Evolutionary conservation across 2,329 filamentous ascomycete species (phyloP).

Genomic region (Diaporthe australafricana): DNA sequence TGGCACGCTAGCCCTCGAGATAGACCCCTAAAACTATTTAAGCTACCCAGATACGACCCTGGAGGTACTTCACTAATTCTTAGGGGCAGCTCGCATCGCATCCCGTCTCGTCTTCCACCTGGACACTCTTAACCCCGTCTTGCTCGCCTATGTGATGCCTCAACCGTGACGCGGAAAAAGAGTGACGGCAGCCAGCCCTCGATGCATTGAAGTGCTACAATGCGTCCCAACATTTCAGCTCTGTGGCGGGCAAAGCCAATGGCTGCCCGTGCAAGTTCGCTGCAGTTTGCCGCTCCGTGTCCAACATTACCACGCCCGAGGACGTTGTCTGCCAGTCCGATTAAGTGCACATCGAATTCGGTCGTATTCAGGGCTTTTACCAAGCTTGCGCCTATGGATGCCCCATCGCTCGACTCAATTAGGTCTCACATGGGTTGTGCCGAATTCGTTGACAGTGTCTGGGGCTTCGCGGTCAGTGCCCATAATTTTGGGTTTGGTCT

Average conservation of each 20-base stretch:
- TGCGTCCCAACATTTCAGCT: neutral
- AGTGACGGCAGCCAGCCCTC: neutral
- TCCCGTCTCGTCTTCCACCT: neutral
- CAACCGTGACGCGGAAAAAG: neutral
- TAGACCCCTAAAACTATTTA: too few relatives aligned
- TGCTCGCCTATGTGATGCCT: neutral
- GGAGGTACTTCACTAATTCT: neutral
- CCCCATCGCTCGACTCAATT: neutral
- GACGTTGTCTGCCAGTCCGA: neutral
- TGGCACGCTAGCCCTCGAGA: too few relatives aligned
- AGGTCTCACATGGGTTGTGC: neutral
- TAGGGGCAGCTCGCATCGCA: too few relatives aligned
- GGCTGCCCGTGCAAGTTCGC: neutral
- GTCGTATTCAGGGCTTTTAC: neutral
- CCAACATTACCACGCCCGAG: neutral
- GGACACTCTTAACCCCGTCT: neutral
- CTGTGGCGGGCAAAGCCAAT: neutral
- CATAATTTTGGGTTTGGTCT: neutral
- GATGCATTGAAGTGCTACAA: neutral
- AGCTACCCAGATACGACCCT: neutral
- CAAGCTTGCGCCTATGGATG: neutral
- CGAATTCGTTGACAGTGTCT: neutral
- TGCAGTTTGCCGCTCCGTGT: neutral
- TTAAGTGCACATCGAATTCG: neutral
- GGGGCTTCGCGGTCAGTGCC: neutral